Conservation (phyloP, 2,329 filamentous ascomycete species). For the Fusarium globosum region DNA sequence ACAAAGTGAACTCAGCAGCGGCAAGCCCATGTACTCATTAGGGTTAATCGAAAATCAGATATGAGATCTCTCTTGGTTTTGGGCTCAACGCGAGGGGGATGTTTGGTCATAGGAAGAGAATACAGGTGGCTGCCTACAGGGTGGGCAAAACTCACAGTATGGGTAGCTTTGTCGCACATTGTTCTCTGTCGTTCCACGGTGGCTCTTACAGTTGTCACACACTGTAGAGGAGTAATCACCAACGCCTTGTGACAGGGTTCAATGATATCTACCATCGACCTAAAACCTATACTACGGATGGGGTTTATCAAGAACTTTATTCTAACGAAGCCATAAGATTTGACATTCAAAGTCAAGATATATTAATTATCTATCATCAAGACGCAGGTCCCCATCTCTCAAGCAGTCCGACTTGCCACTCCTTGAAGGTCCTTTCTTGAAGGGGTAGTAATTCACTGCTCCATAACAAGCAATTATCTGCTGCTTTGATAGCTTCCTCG, state of each 20-base stretch:
- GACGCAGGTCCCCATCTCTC: slow-evolving; percentile 51
- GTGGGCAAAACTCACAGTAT: background rate
- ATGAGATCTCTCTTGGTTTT: background rate
- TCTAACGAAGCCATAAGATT: too few relatives aligned
- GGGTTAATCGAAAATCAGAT: background rate
- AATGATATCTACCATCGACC: background rate
- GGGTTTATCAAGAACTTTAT: background rate
- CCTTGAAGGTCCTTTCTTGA: slow-evolving; percentile 67
- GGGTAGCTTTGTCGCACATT: background rate
- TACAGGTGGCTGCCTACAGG: background rate
- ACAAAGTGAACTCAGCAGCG: background rate
- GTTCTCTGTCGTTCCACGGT: fast-evolving
- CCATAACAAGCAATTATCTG: slow-evolving; percentile 57
- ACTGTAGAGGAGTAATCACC: background rate
- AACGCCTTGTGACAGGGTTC: background rate
- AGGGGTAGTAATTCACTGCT: slow-evolving; percentile 66
- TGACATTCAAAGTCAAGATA: background rate
- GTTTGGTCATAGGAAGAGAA: background rate
- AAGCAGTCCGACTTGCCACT: slow-evolving; percentile 75
- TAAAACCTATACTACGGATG: background rate
- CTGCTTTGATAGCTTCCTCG: slow-evolving; percentile 57
- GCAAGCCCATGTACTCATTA: background rate
- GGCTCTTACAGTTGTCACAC: background rate
- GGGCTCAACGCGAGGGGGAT: background rate
- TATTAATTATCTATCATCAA: background rate